Evolutionary conservation across 1,284 basidiomycete species (phyloP).

Genomic region (Cutaneotrichosporon sp.): DNA sequence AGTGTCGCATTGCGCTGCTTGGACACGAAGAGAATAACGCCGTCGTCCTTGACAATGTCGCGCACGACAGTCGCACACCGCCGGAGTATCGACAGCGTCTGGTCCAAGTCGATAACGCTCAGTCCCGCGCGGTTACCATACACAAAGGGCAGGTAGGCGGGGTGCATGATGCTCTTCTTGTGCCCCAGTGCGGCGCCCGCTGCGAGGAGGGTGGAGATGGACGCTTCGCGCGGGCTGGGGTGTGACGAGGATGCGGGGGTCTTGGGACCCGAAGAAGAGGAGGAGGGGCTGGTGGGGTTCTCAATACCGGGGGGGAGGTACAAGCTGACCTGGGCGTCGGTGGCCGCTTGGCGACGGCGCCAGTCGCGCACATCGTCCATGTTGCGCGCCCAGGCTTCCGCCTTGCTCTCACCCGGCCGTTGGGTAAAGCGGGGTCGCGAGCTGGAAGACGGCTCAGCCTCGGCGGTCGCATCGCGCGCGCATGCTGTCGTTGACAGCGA

Average conservation of each 20-base stretch:
- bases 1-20: conserved; percentile 71
- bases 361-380: conserved; percentile 38
- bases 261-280: neutral
- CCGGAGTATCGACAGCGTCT: conserved; percentile 84
- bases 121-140: conserved; percentile 88
- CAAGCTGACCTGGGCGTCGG: conserved; percentile 20
- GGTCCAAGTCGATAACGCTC: conserved; percentile 92
- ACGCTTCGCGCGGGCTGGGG: conserved; percentile 21
- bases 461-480: conserved; percentile 4
- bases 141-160: conserved; percentile 85
- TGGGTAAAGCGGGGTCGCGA: neutral
- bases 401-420: conserved; percentile 23
- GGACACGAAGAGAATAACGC: conserved; percentile 85
- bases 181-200: conserved; percentile 94
- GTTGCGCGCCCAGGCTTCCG: conserved; percentile 42
- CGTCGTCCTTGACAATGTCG: conserved; percentile 73
- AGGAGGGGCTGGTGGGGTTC: neutral
- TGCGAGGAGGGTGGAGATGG: conserved; percentile 85
- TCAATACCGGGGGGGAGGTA: conserved; percentile 23
- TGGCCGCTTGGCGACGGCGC: conserved; percentile 31
- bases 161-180: conserved; percentile 71
- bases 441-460: conserved; percentile 1
- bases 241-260: conserved; percentile 12
- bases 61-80: conserved; percentile 84
- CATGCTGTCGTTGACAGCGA: conserved; percentile 3